Conservation (phyloP, 352 stramenopile genomes). For the Globisporangium middletonii region DNA sequence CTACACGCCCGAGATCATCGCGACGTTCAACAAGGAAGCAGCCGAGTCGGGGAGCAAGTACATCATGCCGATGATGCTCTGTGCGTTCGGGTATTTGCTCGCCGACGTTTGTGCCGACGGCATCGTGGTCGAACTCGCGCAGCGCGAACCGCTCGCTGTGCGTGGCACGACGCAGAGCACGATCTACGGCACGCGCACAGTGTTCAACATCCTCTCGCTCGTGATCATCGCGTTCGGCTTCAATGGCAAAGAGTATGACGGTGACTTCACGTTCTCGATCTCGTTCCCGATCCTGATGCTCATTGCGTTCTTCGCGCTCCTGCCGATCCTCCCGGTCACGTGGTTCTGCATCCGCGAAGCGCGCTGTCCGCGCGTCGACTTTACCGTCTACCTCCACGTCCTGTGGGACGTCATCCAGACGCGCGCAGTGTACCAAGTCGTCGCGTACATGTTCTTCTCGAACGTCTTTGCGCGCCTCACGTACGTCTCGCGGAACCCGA, state of each 20-base stretch:
- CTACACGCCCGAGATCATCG: slow-evolving; percentile 17
- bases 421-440: too few relatives aligned
- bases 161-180: slow-evolving; percentile 12
- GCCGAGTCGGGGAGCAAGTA: slow-evolving; percentile 13
- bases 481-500: slow-evolving; percentile 20
- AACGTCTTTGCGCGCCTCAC: slow-evolving; percentile 13
- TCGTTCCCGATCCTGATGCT: slow-evolving; percentile 21
- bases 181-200: slow-evolving; percentile 15
- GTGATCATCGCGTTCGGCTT: slow-evolving; percentile 20
- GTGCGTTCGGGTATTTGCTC: slow-evolving; percentile 44
- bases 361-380: slow-evolving; percentile 9
- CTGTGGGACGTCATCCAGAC: slow-evolving; percentile 10
- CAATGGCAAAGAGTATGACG: slow-evolving; percentile 32
- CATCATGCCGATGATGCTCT: slow-evolving; percentile 40
- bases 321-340: slow-evolving; percentile 17
- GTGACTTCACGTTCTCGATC: slow-evolving; percentile 26
- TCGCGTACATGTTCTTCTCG: too few relatives aligned
- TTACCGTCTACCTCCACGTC: slow-evolving; percentile 5
- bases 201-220: slow-evolving; percentile 18
- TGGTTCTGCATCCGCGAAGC: slow-evolving; percentile 22
- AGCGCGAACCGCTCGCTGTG: slow-evolving; percentile 24
- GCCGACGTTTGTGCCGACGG: slow-evolving; percentile 46
- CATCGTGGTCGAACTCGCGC: slow-evolving; percentile 26
- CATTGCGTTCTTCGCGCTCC: slow-evolving; percentile 10
- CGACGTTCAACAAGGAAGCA: slow-evolving; percentile 19